Evolutionary conservation across 768 basidiomycete species (phyloP), one percentile per base, ranked within the genome.

Genomic region (Lentinus brumalis): DNA sequence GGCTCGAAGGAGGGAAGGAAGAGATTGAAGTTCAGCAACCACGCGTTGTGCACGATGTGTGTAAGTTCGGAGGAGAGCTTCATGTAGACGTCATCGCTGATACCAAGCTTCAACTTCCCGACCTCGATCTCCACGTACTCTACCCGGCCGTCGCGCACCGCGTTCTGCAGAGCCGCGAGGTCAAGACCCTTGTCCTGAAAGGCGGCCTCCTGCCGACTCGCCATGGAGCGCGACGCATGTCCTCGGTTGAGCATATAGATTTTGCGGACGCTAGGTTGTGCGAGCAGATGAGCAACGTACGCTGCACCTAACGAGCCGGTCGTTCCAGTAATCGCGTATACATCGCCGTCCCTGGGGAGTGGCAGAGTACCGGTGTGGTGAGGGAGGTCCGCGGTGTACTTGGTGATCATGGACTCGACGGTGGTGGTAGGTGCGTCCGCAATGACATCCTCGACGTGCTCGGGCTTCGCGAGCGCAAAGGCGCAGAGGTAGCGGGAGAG

Each of bases 1-100:
- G 74, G 64, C 52, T 80, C 76, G 59, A 74, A 79, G 1, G 78
- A 78, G 0, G 61, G 40, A 3, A 80, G 64, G 0, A 74, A 69
- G 5, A 76, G 59, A 39, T 81, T 79, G 62, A 81, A 80, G 50
- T 82, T 73, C 4, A 81, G 66, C 8, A 70, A 62, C 79, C 77
- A 80, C 0, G 76, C 62, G 45, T 76, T 75, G 56, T 77, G 66
- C 15, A 66, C 55, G 40, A 66, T 54, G n/a, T 61, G 57, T 11
- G 66, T 66, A 5, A 63, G 21, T 18, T 30, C 15, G 5, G 32
- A 41, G 35, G 11, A 35, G n/a, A 68, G 67, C 61, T 69, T 59
- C 11, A 55, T 31, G 21, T 62, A 64, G 3, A 61, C 32, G 14
- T 57, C 55, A 12, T 59, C n/a, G 12, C 31, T 41, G 16, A 72